phyloP scores from a whole-genome alignment of 148 eudicot genomes.

The Silene uniflora region DNA sequence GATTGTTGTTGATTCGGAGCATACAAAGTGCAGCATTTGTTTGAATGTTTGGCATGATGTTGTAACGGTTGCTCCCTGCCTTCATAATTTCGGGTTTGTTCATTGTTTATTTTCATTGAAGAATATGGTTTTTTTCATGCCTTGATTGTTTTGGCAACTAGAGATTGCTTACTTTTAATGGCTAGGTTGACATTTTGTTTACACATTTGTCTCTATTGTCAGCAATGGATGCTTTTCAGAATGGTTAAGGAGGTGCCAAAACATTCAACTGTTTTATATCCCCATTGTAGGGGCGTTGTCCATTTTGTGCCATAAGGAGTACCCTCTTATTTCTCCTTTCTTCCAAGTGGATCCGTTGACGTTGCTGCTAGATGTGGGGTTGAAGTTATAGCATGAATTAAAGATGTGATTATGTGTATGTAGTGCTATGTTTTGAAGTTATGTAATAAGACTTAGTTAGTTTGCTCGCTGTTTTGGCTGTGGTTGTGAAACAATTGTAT shows the following conservation, averaged over 20 bases:
- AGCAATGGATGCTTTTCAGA: constrained; percentile 99
- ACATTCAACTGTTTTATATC: constrained; percentile 69
- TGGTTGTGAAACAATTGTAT: no score
- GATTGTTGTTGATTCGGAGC: constrained; percentile 69
- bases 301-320: no score
- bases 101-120: constrained; percentile 2
- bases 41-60: constrained; percentile 95
- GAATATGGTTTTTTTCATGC: not conserved
- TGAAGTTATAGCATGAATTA: no score
- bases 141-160: not conserved
- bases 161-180: not conserved
- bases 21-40: constrained; percentile 88
- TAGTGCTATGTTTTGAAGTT: no score
- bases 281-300: constrained; percentile 86
- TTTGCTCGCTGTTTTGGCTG: no score
- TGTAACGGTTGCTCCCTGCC: constrained; percentile 92
- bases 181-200: not conserved
- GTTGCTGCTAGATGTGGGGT: no score
- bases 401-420: no score
- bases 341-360: no score
- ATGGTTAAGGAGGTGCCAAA: constrained; percentile 88
- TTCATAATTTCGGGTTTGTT: constrained; percentile 87
- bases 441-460: no score
- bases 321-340: no score
- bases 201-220: constrained; percentile 23